Conservation (phyloP, 129 eudicot species). For the Logfia minima region DNA sequence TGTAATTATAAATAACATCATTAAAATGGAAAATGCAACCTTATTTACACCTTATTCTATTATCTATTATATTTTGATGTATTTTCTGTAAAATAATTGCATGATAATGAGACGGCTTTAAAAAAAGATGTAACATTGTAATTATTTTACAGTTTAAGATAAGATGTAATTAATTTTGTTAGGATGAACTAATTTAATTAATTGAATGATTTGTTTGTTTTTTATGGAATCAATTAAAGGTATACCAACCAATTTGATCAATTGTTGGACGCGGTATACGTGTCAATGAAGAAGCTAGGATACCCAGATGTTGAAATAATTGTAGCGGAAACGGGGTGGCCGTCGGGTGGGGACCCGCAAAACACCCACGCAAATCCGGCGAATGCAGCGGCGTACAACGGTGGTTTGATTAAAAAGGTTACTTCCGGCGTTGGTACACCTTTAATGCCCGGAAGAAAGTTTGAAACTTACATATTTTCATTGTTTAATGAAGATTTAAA, state of each 20-base stretch:
- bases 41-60: no score
- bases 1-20: no score
- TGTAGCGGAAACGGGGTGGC: conserved; percentile 95
- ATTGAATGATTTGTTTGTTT: no score
- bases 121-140: no score
- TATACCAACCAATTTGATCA: conserved; percentile 66
- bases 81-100: no score
- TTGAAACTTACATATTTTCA: conserved; percentile 72
- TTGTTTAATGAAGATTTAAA: conserved; percentile 77
- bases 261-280: conserved; percentile 66
- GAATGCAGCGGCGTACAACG: conserved; percentile 70
- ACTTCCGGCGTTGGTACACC: conserved; percentile 71
- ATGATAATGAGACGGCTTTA: no score
- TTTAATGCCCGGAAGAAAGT: conserved; percentile 79
- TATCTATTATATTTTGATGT: no score
- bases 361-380: conserved; percentile 51
- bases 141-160: no score
- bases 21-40: no score
- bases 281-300: conserved; percentile 72
- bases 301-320: conserved; percentile 69
- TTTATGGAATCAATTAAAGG: background rate
- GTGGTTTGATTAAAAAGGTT: conserved; percentile 54
- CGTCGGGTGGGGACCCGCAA: conserved; percentile 62
- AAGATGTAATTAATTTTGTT: no score
- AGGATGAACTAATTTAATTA: no score